phyloP scores from a whole-genome alignment of 768 basidiomycete genomes.

The Coprinopsis sp. region DNA sequence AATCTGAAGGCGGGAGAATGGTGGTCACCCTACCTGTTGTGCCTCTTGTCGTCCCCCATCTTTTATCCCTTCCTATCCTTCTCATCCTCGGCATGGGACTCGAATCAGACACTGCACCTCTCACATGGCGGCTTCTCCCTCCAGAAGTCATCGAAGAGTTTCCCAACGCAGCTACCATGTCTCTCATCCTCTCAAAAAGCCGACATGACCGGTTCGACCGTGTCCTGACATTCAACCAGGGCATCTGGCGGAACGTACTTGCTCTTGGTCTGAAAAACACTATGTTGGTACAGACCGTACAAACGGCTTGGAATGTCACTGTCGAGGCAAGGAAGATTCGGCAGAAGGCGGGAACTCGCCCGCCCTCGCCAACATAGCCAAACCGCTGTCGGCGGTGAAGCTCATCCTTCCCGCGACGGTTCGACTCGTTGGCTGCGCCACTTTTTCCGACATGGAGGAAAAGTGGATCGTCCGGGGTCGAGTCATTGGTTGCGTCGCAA shows the following conservation, averaged over 20 bases:
- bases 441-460: too few relatives aligned
- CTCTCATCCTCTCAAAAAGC: slow-evolving; percentile 40
- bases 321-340: slow-evolving; percentile 52
- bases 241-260: slow-evolving; percentile 65
- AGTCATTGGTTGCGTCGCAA: too few relatives aligned
- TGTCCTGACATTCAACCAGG: slow-evolving; percentile 42
- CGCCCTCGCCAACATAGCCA: background rate
- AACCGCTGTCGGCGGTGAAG: too few relatives aligned
- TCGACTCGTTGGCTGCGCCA: too few relatives aligned
- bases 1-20: slow-evolving; percentile 17
- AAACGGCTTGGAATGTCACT: slow-evolving; percentile 70
- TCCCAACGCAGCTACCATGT: slow-evolving; percentile 57
- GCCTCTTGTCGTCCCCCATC: slow-evolving; percentile 46
- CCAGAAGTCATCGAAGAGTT: slow-evolving; percentile 52
- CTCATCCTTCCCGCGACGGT: too few relatives aligned
- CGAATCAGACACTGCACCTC: slow-evolving; percentile 41
- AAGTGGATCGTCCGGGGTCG: too few relatives aligned
- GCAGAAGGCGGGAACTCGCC: slow-evolving; percentile 11
- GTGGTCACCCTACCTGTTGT: slow-evolving; percentile 51
- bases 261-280: slow-evolving; percentile 45
- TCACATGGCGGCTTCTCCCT: slow-evolving; percentile 54
- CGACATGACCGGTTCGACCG: slow-evolving; percentile 35
- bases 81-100: slow-evolving; percentile 55
- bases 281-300: slow-evolving; percentile 42
- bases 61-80: slow-evolving; percentile 49